These are phyloP conservation scores for Podaxis pistillaris DNA, from an alignment of 768 basidiomycete species.

Conservation along the genomic window DNA sequence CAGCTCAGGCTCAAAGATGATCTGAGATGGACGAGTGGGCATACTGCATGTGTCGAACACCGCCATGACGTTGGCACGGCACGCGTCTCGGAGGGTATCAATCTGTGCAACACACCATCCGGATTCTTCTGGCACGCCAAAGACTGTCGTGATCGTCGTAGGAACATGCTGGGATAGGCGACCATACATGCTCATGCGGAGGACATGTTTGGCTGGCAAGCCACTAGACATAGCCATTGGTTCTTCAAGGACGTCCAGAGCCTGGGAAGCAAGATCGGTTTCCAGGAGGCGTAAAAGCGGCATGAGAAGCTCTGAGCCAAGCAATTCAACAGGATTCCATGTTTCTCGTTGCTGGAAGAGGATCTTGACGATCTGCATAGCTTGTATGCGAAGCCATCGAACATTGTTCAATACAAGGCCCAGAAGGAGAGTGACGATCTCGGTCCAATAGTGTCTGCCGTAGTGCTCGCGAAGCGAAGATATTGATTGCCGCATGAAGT, in stretches of 20 bases:
- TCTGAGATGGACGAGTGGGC: constrained; percentile 63
- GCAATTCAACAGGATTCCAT: constrained; percentile 63
- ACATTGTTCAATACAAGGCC: constrained; percentile 83
- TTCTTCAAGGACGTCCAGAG: constrained; percentile 92
- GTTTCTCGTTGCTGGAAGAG: constrained; percentile 86
- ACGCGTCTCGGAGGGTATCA: constrained; percentile 56
- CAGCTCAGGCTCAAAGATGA: constrained; percentile 71
- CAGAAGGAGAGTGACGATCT: constrained; percentile 82
- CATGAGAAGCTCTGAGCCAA: constrained; percentile 88
- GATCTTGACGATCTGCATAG: constrained; percentile 86
- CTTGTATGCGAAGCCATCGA: constrained; percentile 77
- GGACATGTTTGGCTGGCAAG: constrained; percentile 78
- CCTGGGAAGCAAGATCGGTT: constrained; percentile 80
- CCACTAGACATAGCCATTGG: constrained; percentile 79
- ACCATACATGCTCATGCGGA: constrained; percentile 86
- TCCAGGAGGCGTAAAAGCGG: constrained; percentile 87
- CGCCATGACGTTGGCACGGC: constrained; percentile 76
- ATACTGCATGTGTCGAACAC: constrained; percentile 84
- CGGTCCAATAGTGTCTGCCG: constrained; percentile 68
- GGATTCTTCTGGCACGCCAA: constrained; percentile 77
- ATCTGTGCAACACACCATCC: constrained; percentile 86
- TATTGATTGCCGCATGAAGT: constrained; percentile 89
- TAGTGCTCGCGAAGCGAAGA: constrained; percentile 85
- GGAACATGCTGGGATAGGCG: constrained; percentile 30
- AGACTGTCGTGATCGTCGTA: constrained; percentile 58